Conservation (phyloP, 2,329 filamentous ascomycete genomes). For the Rhynchosporium graminicola region DNA sequence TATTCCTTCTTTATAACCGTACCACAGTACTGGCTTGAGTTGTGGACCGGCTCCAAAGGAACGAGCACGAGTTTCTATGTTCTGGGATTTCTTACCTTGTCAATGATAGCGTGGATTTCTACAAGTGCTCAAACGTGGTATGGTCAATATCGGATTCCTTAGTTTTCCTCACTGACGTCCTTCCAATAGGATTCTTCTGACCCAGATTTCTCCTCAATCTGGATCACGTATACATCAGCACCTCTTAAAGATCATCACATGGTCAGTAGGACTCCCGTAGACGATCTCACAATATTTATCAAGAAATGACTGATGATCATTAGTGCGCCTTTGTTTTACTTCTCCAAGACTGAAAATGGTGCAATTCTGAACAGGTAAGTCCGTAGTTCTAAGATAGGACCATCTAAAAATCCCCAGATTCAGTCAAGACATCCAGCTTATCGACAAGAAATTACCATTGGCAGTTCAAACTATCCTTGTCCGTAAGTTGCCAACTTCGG, state of each 20-base stretch:
- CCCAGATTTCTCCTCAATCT: conserved; percentile 44
- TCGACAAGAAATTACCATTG: conserved; percentile 34
- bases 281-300: conserved; percentile 8
- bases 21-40: conserved; percentile 44
- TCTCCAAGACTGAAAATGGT: conserved; percentile 25
- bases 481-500: conserved; percentile 14
- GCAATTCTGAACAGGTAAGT: conserved; percentile 37
- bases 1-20: conserved; percentile 19
- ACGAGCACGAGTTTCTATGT: conserved; percentile 6
- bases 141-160: conserved; percentile 20
- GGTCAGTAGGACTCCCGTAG: conserved; percentile 27
- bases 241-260: conserved; percentile 40
- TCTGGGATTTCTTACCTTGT: conserved; percentile 42
- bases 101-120: conserved; percentile 42
- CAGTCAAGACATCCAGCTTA: conserved; percentile 33
- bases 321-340: conserved; percentile 39
- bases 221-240: conserved; percentile 40
- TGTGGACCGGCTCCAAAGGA: conserved; percentile 18
- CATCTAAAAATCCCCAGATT: conserved; percentile 25
- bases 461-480: conserved; percentile 3
- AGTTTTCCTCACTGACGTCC: conserved; percentile 1
- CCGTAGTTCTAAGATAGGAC: neutral
- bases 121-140: conserved; percentile 44
- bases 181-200: conserved; percentile 38
- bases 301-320: conserved; percentile 29